Base-by-base conservation (phyloP, 345 rosid species). In the Abelmoschus esculentus region DNA sequence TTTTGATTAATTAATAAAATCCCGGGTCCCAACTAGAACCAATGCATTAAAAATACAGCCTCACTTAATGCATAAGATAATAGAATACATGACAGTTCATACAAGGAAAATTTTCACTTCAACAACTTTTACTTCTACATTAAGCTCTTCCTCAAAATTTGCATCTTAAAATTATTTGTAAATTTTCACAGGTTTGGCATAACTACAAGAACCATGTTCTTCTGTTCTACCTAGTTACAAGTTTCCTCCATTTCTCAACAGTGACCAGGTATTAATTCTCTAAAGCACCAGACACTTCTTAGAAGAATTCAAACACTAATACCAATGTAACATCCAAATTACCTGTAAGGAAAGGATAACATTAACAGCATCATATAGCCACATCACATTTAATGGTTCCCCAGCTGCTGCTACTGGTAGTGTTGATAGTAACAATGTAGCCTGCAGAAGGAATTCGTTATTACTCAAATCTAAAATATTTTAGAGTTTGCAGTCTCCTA, bases 341-440 rank as follows among this genome's bases (percentile, higher is more conserved):
- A 89, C 96, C 93, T 89, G 97, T 26, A 89, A 67, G 19, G 88
- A 85, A 44, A 91, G 89, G 69, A 89, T 67, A 28, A 87, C 81
- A 80, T 91, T 85, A 28, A 86, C 89, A 49, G 90, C 90, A 83
- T 89, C 93, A 69, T 83, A 89, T 28, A 86, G 66, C 42, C 75
- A 77, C 57, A 79, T 84, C 58, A 83, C 79, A 22, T 77, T 81
- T 62, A 85, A 34, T 59, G 86, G 70, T 61, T 82, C 82, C 42
- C 89, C 89, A 71, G 83, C 91, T 70, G 77, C 58, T 54, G 75
- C 84, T 17, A 77, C 31, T 26, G 93, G 78, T 72, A 84, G 66
- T 77, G 77, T 78, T 44, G 90, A 87, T 47, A 85, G 67, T 32
- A 77, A 29, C 34, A 87, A 74, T 70, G 72, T 80, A 72, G 88